Conservation (phyloP, 1,284 basidiomycete species). For the Pascua guehoae region DNA sequence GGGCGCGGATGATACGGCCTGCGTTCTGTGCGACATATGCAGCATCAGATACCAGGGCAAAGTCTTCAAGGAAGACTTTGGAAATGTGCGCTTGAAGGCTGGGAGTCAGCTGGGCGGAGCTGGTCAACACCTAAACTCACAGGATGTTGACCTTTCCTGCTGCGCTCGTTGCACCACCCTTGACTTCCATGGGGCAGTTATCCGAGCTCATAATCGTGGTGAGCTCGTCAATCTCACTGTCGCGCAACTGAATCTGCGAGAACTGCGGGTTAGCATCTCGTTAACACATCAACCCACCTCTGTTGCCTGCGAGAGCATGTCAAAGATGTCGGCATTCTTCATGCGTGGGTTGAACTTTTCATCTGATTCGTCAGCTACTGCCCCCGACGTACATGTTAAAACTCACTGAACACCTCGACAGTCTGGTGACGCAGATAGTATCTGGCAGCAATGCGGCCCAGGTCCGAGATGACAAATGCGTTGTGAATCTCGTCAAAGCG, state of each 20-base stretch:
- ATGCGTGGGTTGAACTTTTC: conserved; percentile 74
- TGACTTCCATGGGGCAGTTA: conserved; percentile 67
- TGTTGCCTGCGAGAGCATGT: conserved; percentile 81
- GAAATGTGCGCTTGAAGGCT: conserved; percentile 85
- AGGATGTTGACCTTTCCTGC: conserved; percentile 94
- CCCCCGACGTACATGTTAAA: not conserved
- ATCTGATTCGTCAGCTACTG: conserved; percentile 45
- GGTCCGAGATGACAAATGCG: conserved; percentile 71
- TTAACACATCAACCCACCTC: conserved; percentile 59
- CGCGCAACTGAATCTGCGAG: conserved; percentile 88
- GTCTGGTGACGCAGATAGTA: conserved; percentile 90
- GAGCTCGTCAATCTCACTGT: conserved; percentile 83
- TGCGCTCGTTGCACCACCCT: conserved; percentile 70
- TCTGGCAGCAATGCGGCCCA: conserved; percentile 91
- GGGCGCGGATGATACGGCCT: conserved; percentile 85
- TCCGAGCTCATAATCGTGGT: conserved; percentile 63
- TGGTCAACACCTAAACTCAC: conserved; percentile 11
- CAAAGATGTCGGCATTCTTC: conserved; percentile 90
- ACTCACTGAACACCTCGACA: conserved; percentile 75
- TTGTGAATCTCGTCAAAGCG: conserved; percentile 64
- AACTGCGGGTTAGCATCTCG: conserved; percentile 58
- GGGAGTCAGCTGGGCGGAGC: not conserved
- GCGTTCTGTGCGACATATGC: conserved; percentile 91
- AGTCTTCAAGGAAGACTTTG: conserved; percentile 77
- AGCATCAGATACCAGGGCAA: conserved; percentile 92